Evolutionary conservation across 768 basidiomycete genomes (phyloP).

Genomic region (Boletellus emodensis): DNA sequence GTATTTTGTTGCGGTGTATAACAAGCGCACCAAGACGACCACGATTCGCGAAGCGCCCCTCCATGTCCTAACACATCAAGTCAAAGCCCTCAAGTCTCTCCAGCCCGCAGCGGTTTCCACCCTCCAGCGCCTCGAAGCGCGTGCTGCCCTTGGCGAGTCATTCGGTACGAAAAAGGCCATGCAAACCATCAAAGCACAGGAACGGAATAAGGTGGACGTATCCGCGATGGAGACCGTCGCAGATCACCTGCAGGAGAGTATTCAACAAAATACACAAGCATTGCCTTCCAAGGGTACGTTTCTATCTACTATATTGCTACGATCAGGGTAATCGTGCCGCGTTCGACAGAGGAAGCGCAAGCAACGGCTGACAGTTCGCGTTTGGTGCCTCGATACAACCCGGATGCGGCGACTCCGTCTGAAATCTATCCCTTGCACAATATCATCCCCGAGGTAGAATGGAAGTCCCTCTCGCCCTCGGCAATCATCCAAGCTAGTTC

Average conservation of each 20-base stretch:
- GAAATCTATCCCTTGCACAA: slow-evolving; percentile 71
- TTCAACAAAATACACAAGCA: slow-evolving; percentile 66
- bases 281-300: slow-evolving; percentile 66
- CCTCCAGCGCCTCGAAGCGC: slow-evolving; percentile 53
- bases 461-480: slow-evolving; percentile 61
- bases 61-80: slow-evolving; percentile 68
- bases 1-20: slow-evolving; percentile 81
- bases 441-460: slow-evolving; percentile 79
- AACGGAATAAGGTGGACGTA: slow-evolving; percentile 88
- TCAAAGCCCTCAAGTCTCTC: slow-evolving; percentile 78
- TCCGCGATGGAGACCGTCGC: slow-evolving; percentile 83
- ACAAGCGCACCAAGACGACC: slow-evolving; percentile 70
- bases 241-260: slow-evolving; percentile 76
- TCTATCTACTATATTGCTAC: neutral
- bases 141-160: slow-evolving; percentile 79
- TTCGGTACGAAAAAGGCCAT: slow-evolving; percentile 97
- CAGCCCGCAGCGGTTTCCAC: slow-evolving; percentile 47
- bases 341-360: slow-evolving; percentile 58
- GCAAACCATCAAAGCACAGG: slow-evolving; percentile 74
- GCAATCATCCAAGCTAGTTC: slow-evolving; percentile 51
- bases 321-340: neutral
- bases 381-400: slow-evolving; percentile 72
- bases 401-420: slow-evolving; percentile 61
- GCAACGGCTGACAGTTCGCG: slow-evolving; percentile 59
- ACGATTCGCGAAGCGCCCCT: slow-evolving; percentile 64